Conservation (phyloP, 139 green algal species). For the Spirogloea muscicola region DNA sequence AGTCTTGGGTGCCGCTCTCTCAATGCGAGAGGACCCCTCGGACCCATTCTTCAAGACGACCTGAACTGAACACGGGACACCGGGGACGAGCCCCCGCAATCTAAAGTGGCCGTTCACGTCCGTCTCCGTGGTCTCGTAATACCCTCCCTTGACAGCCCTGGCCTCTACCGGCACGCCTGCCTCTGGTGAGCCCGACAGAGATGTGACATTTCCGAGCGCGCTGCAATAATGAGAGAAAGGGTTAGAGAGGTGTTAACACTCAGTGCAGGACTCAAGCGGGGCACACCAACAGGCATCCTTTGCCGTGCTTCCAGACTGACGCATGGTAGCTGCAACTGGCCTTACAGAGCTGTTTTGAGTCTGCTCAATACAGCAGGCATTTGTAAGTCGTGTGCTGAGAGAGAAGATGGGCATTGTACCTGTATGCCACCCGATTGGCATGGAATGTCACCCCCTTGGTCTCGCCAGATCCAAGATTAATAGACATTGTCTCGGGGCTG, state of each 20-base stretch:
- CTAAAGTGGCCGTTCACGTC: slow-evolving; percentile 30
- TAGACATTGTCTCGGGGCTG: slow-evolving; percentile 13
- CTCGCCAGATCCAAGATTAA: slow-evolving; percentile 15
- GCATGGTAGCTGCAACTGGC: no score
- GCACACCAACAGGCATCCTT: neutral
- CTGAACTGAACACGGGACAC: slow-evolving; percentile 11
- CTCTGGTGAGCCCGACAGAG: slow-evolving; percentile 16
- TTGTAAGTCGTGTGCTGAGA: neutral
- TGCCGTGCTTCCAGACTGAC: no score
- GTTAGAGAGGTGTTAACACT: neutral
- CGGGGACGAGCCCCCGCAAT: slow-evolving; percentile 27
- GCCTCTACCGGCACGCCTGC: slow-evolving; percentile 31
- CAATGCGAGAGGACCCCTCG: neutral
- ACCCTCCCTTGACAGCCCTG: neutral
- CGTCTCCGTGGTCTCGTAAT: slow-evolving; percentile 37
- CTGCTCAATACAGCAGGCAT: no score
- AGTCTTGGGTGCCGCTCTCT: neutral
- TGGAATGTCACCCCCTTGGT: slow-evolving; percentile 23
- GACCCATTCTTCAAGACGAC: slow-evolving; percentile 8
- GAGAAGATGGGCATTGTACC: slow-evolving; percentile 13
- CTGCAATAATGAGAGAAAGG: slow-evolving; percentile 24
- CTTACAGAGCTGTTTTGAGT: no score
- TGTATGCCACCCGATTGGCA: slow-evolving; percentile 32
- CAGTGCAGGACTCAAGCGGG: neutral
- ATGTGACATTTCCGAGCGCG: slow-evolving; percentile 20